Percentiles rank a stretch among this genome's conserved stretches.
Evolutionary conservation across 2,329 filamentous ascomycete genomes (phyloP).

Genomic region (Macroventuria anomochaeta): DNA sequence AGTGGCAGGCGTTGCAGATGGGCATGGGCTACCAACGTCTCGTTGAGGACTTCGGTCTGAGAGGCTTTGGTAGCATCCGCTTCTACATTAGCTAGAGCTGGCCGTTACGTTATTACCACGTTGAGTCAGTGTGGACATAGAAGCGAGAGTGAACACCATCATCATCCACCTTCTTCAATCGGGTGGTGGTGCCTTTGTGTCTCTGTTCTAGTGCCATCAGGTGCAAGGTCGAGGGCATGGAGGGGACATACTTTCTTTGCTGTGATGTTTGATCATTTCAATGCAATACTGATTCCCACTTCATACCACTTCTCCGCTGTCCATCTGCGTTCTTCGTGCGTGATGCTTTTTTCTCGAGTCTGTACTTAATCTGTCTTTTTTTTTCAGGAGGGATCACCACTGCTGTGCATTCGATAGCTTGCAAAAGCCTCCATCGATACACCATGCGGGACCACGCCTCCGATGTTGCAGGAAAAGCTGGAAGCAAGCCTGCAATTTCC

Average conservation of each 20-base stretch:
- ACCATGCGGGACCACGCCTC: too few relatives aligned
- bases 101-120: constrained; percentile 46
- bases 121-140: constrained; percentile 53
- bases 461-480: too few relatives aligned
- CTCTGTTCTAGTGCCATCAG: constrained; percentile 30
- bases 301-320: background rate
- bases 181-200: constrained; percentile 39
- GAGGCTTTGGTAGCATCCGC: constrained; percentile 27
- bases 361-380: too few relatives aligned
- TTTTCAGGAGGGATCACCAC: too few relatives aligned
- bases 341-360: too few relatives aligned
- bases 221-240: constrained; percentile 33
- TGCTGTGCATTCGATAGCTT: too few relatives aligned
- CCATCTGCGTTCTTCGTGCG: too few relatives aligned
- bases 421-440: too few relatives aligned
- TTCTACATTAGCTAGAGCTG: constrained; percentile 54
- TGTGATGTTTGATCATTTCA: constrained; percentile 3
- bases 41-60: constrained; percentile 6
- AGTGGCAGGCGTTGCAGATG: constrained; percentile 10
- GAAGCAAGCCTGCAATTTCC: too few relatives aligned
- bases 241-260: constrained; percentile 36
- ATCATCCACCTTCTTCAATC: constrained; percentile 32
- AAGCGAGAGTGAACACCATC: constrained; percentile 46
- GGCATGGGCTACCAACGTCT: constrained; percentile 5
- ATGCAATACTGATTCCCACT: background rate